These are phyloP conservation scores for Monosporozyma unispora DNA, from an alignment of 805 yeast genomes.

Conservation along the genomic window DNA sequence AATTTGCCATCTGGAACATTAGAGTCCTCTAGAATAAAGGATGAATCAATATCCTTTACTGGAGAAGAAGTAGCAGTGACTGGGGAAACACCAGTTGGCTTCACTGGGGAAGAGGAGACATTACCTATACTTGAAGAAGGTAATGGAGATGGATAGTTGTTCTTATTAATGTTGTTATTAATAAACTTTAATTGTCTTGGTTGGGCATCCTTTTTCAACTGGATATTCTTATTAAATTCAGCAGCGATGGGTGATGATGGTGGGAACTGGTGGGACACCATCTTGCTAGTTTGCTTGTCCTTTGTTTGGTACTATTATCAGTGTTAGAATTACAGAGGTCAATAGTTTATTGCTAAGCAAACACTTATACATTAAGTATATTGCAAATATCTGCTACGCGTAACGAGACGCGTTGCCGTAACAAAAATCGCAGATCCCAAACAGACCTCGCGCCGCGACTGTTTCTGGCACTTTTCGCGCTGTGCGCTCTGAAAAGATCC, in stretches of 20 bases:
- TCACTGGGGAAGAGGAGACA: conserved; percentile 31
- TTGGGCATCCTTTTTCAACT: background rate
- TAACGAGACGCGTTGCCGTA: too few relatives aligned
- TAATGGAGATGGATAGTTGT: conserved; percentile 60
- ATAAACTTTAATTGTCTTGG: background rate
- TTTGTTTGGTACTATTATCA: too few relatives aligned
- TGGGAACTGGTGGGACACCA: conserved; percentile 1
- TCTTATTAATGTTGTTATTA: background rate
- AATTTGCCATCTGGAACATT: background rate
- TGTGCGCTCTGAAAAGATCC: too few relatives aligned
- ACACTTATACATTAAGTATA: too few relatives aligned
- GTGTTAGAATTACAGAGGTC: too few relatives aligned
- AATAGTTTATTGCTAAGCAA: too few relatives aligned
- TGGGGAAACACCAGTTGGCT: conserved; percentile 1
- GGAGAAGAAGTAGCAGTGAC: conserved; percentile 11
- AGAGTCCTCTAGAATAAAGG: background rate
- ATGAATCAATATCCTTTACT: conserved; percentile 10
- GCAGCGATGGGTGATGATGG: conserved; percentile 4
- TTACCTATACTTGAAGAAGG: conserved; percentile 51
- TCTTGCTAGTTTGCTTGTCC: too few relatives aligned
- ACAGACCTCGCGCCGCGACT: too few relatives aligned
- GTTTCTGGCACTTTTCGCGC: too few relatives aligned
- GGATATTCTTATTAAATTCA: background rate
- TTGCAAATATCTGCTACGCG: too few relatives aligned
- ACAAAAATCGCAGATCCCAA: too few relatives aligned